Evolutionary conservation across 1,284 basidiomycete species (phyloP).

Genomic region (Ceratorhiza oryzae-sativae): DNA sequence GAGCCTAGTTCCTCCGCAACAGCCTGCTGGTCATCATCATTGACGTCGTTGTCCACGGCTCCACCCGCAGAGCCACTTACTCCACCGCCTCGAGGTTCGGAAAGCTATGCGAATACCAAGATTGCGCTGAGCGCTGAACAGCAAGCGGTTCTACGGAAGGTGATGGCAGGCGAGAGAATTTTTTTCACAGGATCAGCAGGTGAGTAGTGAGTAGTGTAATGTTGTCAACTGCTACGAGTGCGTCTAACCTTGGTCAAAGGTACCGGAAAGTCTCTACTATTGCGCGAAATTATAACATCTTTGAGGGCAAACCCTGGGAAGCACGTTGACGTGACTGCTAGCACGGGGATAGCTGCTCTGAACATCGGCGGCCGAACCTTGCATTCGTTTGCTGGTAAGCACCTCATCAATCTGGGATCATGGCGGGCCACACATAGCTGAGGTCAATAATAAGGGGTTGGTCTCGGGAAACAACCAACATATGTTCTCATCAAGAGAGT

Average conservation of each 20-base stretch:
- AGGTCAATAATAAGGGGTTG: conserved; percentile 70
- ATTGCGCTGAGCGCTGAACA: conserved; percentile 41
- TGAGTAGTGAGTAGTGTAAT: background rate
- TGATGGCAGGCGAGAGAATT: conserved; percentile 38
- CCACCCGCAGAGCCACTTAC: no score
- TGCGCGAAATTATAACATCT: conserved; percentile 84
- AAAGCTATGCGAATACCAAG: no score
- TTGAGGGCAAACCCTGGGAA: conserved; percentile 62
- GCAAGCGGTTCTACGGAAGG: conserved; percentile 33
- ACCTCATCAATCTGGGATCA: no score
- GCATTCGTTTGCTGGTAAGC: conserved; percentile 81
- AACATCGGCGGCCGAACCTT: conserved; percentile 94
- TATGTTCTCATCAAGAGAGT: conserved; percentile 73
- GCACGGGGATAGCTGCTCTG: conserved; percentile 89
- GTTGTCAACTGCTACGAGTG: no score
- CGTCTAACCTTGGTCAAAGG: conserved; percentile 58
- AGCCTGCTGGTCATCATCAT: no score
- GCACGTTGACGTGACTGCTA: conserved; percentile 91
- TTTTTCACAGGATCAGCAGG: conserved; percentile 43
- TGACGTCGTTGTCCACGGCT: no score
- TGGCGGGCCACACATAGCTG: background rate
- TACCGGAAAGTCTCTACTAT: conserved; percentile 92
- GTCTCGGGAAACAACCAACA: conserved; percentile 75
- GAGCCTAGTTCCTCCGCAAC: no score
- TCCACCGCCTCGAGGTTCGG: no score